These are phyloP conservation scores for Darksidea phi DNA, from an alignment of 495 filamentous ascomycete species.

Conservation along the genomic window DNA sequence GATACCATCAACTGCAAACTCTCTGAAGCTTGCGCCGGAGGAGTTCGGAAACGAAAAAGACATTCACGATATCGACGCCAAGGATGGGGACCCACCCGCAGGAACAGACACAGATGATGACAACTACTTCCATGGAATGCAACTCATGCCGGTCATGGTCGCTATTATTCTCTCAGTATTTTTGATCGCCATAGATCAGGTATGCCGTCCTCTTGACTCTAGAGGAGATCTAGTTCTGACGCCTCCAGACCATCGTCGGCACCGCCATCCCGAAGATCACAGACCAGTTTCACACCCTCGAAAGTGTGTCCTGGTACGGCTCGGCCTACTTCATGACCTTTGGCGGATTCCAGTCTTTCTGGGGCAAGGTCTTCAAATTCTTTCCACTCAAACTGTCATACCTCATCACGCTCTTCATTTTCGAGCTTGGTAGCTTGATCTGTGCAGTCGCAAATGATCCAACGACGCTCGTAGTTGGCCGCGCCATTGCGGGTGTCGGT, in stretches of 20 bases:
- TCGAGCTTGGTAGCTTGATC: conserved; percentile 29
- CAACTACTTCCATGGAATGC: conserved; percentile 34
- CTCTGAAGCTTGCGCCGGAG: conserved; percentile 1
- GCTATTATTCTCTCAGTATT: conserved; percentile 30
- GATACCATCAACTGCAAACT: background rate
- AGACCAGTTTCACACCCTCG: conserved; percentile 33
- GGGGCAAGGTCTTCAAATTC: conserved; percentile 39
- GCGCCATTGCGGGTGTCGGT: conserved; percentile 35
- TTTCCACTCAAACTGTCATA: conserved; percentile 35
- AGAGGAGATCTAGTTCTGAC: background rate
- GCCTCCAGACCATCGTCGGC: conserved; percentile 33
- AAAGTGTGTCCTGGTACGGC: conserved; percentile 42
- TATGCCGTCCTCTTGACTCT: background rate
- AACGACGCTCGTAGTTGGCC: conserved; percentile 32
- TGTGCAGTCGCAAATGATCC: conserved; percentile 35
- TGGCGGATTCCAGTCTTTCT: conserved; percentile 35
- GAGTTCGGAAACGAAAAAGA: conserved; percentile 44
- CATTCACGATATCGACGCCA: conserved; percentile 5
- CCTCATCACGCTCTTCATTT: conserved; percentile 35
- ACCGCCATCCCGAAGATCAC: conserved; percentile 40
- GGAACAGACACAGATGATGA: conserved; percentile 15
- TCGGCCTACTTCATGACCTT: conserved; percentile 37
- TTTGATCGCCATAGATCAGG: conserved; percentile 4
- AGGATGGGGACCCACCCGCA: conserved; percentile 27
- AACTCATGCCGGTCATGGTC: conserved; percentile 41